These are phyloP conservation scores for Physcomitrellopsis africana DNA, from an alignment of 225 moss, liverwort and hornwort genomes.

Conservation along the genomic window DNA sequence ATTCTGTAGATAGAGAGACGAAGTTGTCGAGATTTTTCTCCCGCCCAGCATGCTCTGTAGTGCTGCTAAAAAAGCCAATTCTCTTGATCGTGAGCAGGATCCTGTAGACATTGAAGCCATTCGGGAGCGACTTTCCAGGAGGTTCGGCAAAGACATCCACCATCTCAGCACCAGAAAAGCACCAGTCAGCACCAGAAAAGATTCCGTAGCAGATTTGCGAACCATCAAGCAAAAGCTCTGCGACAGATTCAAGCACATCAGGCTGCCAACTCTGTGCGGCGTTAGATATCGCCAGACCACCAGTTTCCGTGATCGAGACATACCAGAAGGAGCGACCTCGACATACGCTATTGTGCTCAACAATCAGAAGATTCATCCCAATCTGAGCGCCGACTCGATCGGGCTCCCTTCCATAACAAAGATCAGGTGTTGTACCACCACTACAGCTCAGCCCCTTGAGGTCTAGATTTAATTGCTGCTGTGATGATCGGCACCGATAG, in stretches of 20 bases:
- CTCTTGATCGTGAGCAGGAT: conserved; percentile 18
- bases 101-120: conserved; percentile 52
- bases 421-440: not conserved
- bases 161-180: conserved; percentile 22
- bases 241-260: conserved; percentile 13
- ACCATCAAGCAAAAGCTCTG: too few species aligned
- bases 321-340: conserved; percentile 14
- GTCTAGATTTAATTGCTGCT: not conserved
- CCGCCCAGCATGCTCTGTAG: not conserved
- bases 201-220: not conserved
- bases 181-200: conserved; percentile 16
- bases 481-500: not conserved
- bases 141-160: conserved; percentile 45
- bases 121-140: conserved; percentile 46
- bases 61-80: too few species aligned
- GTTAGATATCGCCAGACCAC: conserved; percentile 32
- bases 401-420: conserved; percentile 10
- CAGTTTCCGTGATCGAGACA: conserved; percentile 27
- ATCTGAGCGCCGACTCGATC: not conserved
- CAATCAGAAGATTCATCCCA: not conserved
- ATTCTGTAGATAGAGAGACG: not conserved
- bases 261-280: conserved; percentile 49
- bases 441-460: not conserved
- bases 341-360: not conserved
- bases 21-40: conserved; percentile 7